Evolutionary conservation across 257 asterid species (phyloP), one percentile per base, ranked within the genome.

Genomic region (Ligustrum vulgare): DNA sequence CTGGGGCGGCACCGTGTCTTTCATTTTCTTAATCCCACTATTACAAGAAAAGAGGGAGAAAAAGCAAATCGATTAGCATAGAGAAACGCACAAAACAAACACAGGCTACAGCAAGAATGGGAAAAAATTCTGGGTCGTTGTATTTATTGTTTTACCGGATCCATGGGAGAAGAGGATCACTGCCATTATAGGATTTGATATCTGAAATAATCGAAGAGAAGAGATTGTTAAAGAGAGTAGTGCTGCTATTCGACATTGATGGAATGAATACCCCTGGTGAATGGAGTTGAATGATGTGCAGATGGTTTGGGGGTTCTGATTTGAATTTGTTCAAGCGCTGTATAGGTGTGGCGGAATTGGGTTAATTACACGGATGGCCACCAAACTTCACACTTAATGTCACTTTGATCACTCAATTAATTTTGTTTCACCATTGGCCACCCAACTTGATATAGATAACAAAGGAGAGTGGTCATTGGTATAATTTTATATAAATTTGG

Each of bases 141-240:
- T 10, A 33, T 15, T 70, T 47, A 25, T 18, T 12, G 64, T 22
- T 56, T 81, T 86, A 91, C 99, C 99, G 89, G 23, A 94, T 90
- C 99, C 98, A 94, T 18, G 99, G 99, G 69, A 88, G 91, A 56
- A 94, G 93, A 76, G 96, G 99, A 39, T 94, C 98, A 25, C 20
- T 77, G 63, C 98, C 98, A 20, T 31, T 77, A 75, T 92, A 94
- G 73, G 88, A 85, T 76, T 94, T 94, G 76, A 94, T 89, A 47
- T 94, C 98, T 51, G 98, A 81, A 64, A 92, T 81, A 36, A 94
- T 62, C 18, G 96, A 84, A 9, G 97, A 83, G 84, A 94, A 91
- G 71, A 92, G 84, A 71, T 81, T 78, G 72, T 87, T 80, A 86
- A 76, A 83, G 56, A 75, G 75, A 32, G 82, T 63, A 73, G 69